Base-by-base conservation (phyloP, 306 rosid genomes). In the Ziziphus jujuba region DNA sequence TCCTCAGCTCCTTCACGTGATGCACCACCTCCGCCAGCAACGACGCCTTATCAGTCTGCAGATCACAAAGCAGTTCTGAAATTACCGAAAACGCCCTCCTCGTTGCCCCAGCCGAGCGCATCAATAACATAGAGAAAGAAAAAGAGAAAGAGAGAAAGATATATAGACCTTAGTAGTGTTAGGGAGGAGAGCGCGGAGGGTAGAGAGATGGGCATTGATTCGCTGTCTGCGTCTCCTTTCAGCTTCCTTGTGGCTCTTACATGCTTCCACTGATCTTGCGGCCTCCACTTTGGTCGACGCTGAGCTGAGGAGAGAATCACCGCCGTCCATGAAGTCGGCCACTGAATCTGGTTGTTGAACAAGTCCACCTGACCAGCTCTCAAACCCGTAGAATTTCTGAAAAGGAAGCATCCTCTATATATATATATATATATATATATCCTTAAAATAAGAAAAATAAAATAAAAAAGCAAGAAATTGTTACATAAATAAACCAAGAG, bases 221-320 rank as follows among this genome's bases (percentile, higher is more conserved):
- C 98, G 74, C 71, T 92, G 93, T 71, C 98, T 71, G 81, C 98
- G 96, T 64, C 91, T 82, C 76, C 95, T 89, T 80, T 92, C 98
- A 0, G 95, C 92, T 69, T 92, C 98, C 83, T 89, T 87, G 73
- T 89, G 98, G 69, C 91, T 92, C 77, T 70, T 81, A 67, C 95
- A 84, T 14, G 91, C 87, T 63, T 80, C 90, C 14, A 71, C 65
- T 21, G 91, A 87, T 60, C 77, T 90, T 9, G 75, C 71, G 8
- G 62, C 76, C 23, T 84, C 89, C 5, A 63, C 3, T 24, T 56
- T 77, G 0, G n/a, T n/a, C n/a, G 84, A 69, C 2, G 75, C 72
- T 5, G 84, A 64, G 72, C 72, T 75, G 24, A 71, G 35, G 56
- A 59, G 15, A 14, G 86, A 75, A 72, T 75, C 87, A 9, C 61